Evolutionary conservation across 768 basidiomycete genomes (phyloP).

Genomic region (Termitomyces eurrhizus): DNA sequence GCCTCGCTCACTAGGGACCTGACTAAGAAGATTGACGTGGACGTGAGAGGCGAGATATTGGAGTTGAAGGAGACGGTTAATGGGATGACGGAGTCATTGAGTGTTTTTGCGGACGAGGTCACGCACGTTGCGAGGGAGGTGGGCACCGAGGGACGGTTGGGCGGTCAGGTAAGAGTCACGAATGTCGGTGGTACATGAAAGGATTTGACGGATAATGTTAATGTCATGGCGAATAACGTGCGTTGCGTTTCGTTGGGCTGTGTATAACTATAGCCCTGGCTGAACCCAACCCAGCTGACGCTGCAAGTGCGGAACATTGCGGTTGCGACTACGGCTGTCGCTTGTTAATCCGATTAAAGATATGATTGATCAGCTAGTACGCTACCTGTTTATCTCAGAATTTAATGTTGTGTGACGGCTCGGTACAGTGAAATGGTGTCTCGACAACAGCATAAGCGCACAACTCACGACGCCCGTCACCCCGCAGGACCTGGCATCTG

Average conservation of each 20-base stretch:
- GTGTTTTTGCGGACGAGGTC: conserved; percentile 80
- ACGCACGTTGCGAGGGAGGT: conserved; percentile 91
- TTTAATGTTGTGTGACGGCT: too few relatives aligned
- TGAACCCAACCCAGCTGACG: too few relatives aligned
- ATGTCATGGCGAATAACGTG: conserved; percentile 92
- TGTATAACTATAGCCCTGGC: too few relatives aligned
- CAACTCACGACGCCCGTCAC: conserved; percentile 91
- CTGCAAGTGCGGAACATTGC: conserved; percentile 93
- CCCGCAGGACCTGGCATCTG: conserved; percentile 85
- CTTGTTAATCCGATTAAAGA: conserved; percentile 97
- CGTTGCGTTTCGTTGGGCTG: too few relatives aligned
- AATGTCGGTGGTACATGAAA: conserved; percentile 98
- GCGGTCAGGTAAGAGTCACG: conserved; percentile 90
- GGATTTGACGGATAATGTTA: conserved; percentile 93
- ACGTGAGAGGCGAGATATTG: conserved; percentile 89
- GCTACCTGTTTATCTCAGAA: conserved; percentile 18
- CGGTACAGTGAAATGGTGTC: conserved; percentile 83
- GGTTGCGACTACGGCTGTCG: conserved; percentile 81
- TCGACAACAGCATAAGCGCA: conserved; percentile 94
- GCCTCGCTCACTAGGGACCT: too few relatives aligned
- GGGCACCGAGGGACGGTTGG: conserved; percentile 92
- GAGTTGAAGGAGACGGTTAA: conserved; percentile 93
- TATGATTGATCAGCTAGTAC: conserved; percentile 64
- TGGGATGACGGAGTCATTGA: conserved; percentile 87
- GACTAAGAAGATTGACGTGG: conserved; percentile 89